Base-by-base conservation (phyloP, 208 protist genomes). In the Leishmania major region DNA sequence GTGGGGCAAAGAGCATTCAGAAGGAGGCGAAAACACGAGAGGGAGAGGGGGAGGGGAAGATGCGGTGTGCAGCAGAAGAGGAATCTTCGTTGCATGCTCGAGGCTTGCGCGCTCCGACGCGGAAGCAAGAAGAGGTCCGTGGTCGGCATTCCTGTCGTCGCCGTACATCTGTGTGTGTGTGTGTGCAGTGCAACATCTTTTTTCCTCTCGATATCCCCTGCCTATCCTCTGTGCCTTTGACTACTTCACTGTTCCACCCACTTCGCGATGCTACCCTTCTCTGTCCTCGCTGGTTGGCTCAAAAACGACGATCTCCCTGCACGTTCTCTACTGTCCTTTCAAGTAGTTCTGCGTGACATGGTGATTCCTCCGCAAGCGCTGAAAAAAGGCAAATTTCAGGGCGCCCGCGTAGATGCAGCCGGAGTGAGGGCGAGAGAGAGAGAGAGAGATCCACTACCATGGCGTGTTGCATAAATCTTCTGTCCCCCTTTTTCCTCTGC, bases 11-110 rank as follows among this genome's bases (percentile, higher is more conserved):
- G 25, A 25, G 57, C 57, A 13, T 31, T 62, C 15, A 11, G 25
- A 17, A 0, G 25, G 28, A 25, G 57, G 57, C 19, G 22, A 62
- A 7, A 31, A n/a, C 57, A 62, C 28, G 64, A 72, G 8, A 55
- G 74, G 0, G 43, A 45, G 51, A 79, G 76, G 74, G 43, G 3
- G 40, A 67, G 79, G 70, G 35, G 79, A 62, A 79, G 76, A 66
- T 70, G 60, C 2, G 37, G 22, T 19, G 71, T 62, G 67, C 45
- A 75, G 64, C 51, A 45, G 43, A 45, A 45, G 43, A 45, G 43
- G 43, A 45, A 5, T 45, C 5, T 7, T 45, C 43, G 43, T 5
- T 45, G 43, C 43, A 45, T 45, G 43, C 43, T 7, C 2, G 43
- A 45, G 43, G 43, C 11, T 45, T 5, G 43, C 6, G 43, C 43